Percentiles rank a stretch among this genome's conserved stretches.
Evolutionary conservation across 176 grass and related monocot species (phyloP).

Genomic region (Avena insularis): DNA sequence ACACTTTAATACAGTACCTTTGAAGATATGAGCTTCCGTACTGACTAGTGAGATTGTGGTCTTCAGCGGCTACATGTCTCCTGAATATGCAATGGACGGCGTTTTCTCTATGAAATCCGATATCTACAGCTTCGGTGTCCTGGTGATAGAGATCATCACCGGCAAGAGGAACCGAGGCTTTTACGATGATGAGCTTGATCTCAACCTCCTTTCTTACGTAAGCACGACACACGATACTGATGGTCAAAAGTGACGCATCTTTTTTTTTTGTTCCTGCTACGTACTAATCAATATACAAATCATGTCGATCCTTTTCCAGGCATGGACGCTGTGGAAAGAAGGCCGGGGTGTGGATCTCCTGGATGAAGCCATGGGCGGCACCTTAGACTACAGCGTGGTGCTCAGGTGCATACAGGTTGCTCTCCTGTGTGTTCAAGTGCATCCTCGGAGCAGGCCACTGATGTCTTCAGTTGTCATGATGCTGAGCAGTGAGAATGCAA

Average conservation of each 20-base stretch:
- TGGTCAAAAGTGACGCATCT: background rate
- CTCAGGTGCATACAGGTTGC: slow-evolving; percentile 22
- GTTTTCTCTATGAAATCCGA: slow-evolving; percentile 22
- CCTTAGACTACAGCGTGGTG: slow-evolving; percentile 19
- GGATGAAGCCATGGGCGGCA: background rate
- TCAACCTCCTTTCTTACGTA: slow-evolving; percentile 22
- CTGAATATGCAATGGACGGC: slow-evolving; percentile 14
- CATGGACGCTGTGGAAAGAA: slow-evolving; percentile 21
- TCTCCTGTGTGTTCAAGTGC: slow-evolving; percentile 10
- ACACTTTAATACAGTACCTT: background rate
- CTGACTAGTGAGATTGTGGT: background rate
- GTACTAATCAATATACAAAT: background rate
- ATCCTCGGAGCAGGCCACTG: slow-evolving; percentile 15
- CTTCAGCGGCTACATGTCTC: slow-evolving; percentile 30
- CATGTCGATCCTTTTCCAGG: background rate
- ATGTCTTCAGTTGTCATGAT: slow-evolving; percentile 21
- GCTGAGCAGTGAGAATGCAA: slow-evolving; percentile 19
- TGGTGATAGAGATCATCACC: slow-evolving; percentile 27
- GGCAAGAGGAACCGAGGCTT: slow-evolving; percentile 22
- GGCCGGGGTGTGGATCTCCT: background rate
- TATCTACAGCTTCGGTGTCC: slow-evolving; percentile 6
- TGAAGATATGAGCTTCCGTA: background rate
- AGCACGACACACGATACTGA: background rate
- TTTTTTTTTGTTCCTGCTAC: background rate
- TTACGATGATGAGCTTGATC: background rate